These are phyloP conservation scores for Candida vaughaniae DNA, from an alignment of 805 yeast genomes.

Conservation along the genomic window DNA sequence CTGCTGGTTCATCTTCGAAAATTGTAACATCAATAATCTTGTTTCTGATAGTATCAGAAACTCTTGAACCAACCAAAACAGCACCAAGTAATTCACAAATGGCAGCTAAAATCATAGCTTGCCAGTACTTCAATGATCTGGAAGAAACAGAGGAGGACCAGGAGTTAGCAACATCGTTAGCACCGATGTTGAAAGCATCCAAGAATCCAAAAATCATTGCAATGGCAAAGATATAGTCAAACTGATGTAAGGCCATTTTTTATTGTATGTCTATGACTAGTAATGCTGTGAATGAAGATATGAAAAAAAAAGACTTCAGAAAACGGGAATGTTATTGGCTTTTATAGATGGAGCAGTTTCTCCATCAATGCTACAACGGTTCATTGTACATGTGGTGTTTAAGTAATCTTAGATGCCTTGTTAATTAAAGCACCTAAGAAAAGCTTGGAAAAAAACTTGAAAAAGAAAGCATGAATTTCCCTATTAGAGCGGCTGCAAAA, in stretches of 20 bases:
- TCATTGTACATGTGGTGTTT: constrained; percentile 3
- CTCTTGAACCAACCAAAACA: constrained; percentile 69
- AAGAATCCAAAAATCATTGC: constrained; percentile 69
- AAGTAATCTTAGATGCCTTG: constrained; percentile 3
- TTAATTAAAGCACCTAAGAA: constrained; percentile 2
- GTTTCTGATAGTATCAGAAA: constrained; percentile 68
- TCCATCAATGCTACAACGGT: background rate
- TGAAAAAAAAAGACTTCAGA: no score
- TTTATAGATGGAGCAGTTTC: constrained; percentile 3
- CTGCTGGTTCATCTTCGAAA: constrained; percentile 59
- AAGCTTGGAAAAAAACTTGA: background rate
- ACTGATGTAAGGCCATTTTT: constrained; percentile 47
- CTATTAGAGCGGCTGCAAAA: constrained; percentile 4
- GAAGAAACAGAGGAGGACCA: constrained; percentile 77
- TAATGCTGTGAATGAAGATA: background rate
- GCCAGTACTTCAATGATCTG: constrained; percentile 66
- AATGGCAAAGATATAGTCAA: constrained; percentile 69
- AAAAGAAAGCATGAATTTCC: background rate
- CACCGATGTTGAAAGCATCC: constrained; percentile 80
- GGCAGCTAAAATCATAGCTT: constrained; percentile 72
- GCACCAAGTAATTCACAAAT: constrained; percentile 76
- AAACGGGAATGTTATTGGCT: background rate
- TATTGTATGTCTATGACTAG: background rate
- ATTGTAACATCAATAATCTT: constrained; percentile 55
- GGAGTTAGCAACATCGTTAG: constrained; percentile 80